phyloP scores from a whole-genome alignment of 2,329 filamentous ascomycete genomes.

The Colletotrichum ledebouriae region DNA sequence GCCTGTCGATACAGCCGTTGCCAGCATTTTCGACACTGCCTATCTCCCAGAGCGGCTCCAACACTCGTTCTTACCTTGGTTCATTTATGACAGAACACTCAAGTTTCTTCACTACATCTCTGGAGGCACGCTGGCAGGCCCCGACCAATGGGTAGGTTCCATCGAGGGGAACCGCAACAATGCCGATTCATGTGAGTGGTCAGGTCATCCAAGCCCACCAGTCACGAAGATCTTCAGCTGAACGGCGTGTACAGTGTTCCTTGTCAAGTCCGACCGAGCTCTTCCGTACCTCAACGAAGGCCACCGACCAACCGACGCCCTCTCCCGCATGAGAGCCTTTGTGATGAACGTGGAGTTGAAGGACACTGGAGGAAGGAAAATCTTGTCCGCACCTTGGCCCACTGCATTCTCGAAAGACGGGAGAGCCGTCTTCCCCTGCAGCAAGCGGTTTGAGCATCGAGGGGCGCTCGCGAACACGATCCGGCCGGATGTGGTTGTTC shows the following conservation, averaged over 20 bases:
- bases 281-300: constrained; percentile 58
- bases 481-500: constrained; percentile 60
- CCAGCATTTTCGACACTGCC: constrained; percentile 65
- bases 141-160: constrained; percentile 64
- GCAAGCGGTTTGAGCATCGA: constrained; percentile 47
- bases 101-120: constrained; percentile 58
- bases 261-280: constrained; percentile 59
- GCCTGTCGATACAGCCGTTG: constrained; percentile 61
- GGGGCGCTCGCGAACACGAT: constrained; percentile 47
- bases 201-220: too few species aligned
- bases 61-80: constrained; percentile 58
- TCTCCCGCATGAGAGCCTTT: constrained; percentile 53
- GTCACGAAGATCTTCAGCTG: background rate
- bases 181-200: constrained; percentile 50
- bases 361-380: constrained; percentile 55
- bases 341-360: constrained; percentile 56
- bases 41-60: constrained; percentile 63
- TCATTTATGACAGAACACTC: constrained; percentile 61
- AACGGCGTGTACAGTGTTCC: constrained; percentile 52
- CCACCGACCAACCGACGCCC: constrained; percentile 50
- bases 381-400: constrained; percentile 62
- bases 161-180: constrained; percentile 55
- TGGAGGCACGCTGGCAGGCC: constrained; percentile 59
- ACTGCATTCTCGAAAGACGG: constrained; percentile 53
- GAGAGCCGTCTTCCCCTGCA: constrained; percentile 52